Percentiles rank a stretch among this genome's conserved stretches.
Conservation (phyloP, 2,329 filamentous ascomycete genomes). For the Claviceps purpurea region DNA sequence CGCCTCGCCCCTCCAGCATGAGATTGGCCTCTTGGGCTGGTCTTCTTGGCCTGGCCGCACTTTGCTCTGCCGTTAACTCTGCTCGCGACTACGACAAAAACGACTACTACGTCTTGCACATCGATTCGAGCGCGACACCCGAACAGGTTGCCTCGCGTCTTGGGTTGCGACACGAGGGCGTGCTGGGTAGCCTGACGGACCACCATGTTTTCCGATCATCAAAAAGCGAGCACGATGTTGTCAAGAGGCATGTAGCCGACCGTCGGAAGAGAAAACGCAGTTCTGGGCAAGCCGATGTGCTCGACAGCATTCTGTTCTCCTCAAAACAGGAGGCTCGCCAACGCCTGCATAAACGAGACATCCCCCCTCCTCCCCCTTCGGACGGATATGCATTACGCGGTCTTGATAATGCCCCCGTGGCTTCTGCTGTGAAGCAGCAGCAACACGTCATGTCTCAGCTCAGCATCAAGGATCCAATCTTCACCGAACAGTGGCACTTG, state of each 20-base stretch:
- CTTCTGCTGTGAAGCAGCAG: constrained; percentile 41
- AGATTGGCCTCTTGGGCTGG: constrained; percentile 38
- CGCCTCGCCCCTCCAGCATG: constrained; percentile 23
- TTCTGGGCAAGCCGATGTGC: constrained; percentile 36
- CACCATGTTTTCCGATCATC: constrained; percentile 79
- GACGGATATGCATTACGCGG: constrained; percentile 13
- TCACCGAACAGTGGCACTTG: constrained; percentile 90
- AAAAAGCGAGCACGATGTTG: constrained; percentile 46
- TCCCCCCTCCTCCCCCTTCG: constrained; percentile 23
- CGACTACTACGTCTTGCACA: constrained; percentile 89
- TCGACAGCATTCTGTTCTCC: constrained; percentile 64
- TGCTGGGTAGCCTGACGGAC: constrained; percentile 60
- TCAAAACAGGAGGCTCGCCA: constrained; percentile 53
- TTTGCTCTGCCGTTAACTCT: constrained; percentile 35
- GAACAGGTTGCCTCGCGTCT: constrained; percentile 56
- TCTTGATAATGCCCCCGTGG: constrained; percentile 9
- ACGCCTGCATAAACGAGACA: constrained; percentile 39
- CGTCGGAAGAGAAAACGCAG: constrained; percentile 49
- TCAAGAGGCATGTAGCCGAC: constrained; percentile 38
- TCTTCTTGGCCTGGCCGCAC: constrained; percentile 36
- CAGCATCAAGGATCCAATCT: constrained; percentile 80
- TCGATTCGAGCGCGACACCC: constrained; percentile 54
- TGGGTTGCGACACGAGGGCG: constrained; percentile 68
- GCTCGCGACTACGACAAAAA: constrained; percentile 62
- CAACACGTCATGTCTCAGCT: constrained; percentile 49